Evolutionary conservation across 331 rosid genomes (phyloP).

Genomic region (Malus hybrid): DNA sequence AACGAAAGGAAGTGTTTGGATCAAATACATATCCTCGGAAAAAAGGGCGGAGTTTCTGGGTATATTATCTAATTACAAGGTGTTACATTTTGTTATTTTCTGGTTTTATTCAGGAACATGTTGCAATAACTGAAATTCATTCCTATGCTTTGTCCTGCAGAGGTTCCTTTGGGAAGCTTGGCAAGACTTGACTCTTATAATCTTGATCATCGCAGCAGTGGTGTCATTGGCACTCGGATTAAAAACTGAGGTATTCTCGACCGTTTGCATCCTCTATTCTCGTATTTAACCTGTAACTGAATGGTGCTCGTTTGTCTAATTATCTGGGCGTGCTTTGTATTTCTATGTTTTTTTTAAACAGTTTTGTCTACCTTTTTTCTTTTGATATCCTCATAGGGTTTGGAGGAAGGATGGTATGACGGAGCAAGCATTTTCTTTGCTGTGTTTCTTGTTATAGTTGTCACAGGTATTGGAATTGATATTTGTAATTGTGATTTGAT

Average conservation of each 20-base stretch:
- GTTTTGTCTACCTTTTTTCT: neutral
- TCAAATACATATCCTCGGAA: conserved; percentile 93
- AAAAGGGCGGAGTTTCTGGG: conserved; percentile 91
- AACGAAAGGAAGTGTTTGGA: conserved; percentile 71
- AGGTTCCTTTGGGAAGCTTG: conserved; percentile 97
- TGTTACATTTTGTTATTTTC: neutral
- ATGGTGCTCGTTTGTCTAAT: neutral
- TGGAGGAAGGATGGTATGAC: conserved; percentile 88
- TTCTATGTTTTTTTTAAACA: neutral
- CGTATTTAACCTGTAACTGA: neutral
- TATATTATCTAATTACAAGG: conserved; percentile 18
- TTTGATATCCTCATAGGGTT: conserved; percentile 43
- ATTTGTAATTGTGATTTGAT: neutral
- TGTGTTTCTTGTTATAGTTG: conserved; percentile 78
- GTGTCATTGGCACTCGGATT: conserved; percentile 88
- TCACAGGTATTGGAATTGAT: conserved; percentile 57
- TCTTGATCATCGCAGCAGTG: conserved; percentile 86
- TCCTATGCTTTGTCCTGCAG: conserved; percentile 37
- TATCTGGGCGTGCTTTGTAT: neutral
- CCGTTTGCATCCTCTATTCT: neutral
- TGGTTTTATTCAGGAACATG: neutral
- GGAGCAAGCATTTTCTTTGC: conserved; percentile 95
- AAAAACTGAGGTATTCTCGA: conserved; percentile 71
- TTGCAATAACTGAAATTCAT: conserved; percentile 10
- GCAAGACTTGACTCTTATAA: conserved; percentile 94